Evolutionary conservation across 441 rosid genomes (phyloP), one percentile per base, ranked within the genome.

Genomic region (Adansonia rubrostipa): DNA sequence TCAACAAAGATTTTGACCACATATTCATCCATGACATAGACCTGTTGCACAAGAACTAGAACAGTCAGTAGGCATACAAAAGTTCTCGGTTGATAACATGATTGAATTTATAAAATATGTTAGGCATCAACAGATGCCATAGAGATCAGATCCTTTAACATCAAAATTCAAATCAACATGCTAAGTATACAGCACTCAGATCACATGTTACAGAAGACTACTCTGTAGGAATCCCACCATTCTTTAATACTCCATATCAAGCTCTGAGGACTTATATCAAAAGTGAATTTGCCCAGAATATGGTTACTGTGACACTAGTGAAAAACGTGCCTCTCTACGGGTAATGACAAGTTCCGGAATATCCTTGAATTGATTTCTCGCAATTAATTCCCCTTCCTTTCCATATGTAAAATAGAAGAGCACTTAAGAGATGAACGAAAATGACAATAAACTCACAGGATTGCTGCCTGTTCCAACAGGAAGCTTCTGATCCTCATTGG

Each of bases 391-490:
- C 28, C 22, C 63, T 33, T 68, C 14, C n/a, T 66, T 54, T 45
- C 69, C 20, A 50, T 20, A 15, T 28, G 44, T 60, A 69, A 70
- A 61, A 40, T 44, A 17, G 45, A 10, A 20, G 9, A 22, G 51
- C n/a, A 74, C 53, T 44, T 56, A 73, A 56, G n/a, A 71, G 9
- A 13, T 24, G 9, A 63, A 63, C 1, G 9, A 14, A 63, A 51
- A 47, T 51, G 68, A 76, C 9, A 20, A 78, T 6, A 48, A 71
- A 84, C 90, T 87, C 81, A 96, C 97, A 42, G 99, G 99, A 86
- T 96, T 96, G 86, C 99, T 96, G 78, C 99, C 99, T 7, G 89
- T 92, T 82, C 98, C 97, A 75, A 91, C 92, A 40, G 99, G 98
- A 81, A 94, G 96, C 92, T 88, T 94, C 85, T 92, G 92, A 81